These are phyloP conservation scores for Tetracladium setigerum DNA, from an alignment of 495 filamentous ascomycete species.

Conservation along the genomic window DNA sequence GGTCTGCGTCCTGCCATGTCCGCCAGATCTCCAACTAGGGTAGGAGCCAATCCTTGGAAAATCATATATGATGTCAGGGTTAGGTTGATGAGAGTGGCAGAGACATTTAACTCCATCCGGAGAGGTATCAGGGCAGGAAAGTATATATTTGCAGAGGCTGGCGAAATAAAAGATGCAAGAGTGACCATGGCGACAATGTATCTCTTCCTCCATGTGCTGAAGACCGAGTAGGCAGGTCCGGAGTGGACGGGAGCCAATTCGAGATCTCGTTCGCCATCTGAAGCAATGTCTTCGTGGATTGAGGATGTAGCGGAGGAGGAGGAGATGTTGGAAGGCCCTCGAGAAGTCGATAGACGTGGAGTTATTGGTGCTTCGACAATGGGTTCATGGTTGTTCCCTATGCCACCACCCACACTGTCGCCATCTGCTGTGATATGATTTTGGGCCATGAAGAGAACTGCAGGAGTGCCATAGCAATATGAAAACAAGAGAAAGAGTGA, in stretches of 20 bases:
- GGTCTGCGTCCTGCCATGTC: slow-evolving; percentile 52
- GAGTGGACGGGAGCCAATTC: slow-evolving; percentile 11
- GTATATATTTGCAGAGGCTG: slow-evolving; percentile 73
- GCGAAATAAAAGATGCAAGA: slow-evolving; percentile 59
- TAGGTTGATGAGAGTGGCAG: slow-evolving; percentile 56
- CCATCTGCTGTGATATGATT: slow-evolving; percentile 6
- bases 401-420: slow-evolving; percentile 12
- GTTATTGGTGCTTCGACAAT: slow-evolving; percentile 1
- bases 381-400: slow-evolving; percentile 12
- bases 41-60: slow-evolving; percentile 51
- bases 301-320: neutral
- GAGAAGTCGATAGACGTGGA: neutral
- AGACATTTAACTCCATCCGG: slow-evolving; percentile 45
- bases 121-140: slow-evolving; percentile 62
- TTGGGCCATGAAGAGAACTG: slow-evolving; percentile 12
- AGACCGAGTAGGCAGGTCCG: slow-evolving; percentile 20
- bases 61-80: slow-evolving; percentile 61
- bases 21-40: slow-evolving; percentile 51
- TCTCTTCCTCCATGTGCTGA: slow-evolving; percentile 24
- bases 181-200: slow-evolving; percentile 49
- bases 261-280: slow-evolving; percentile 13
- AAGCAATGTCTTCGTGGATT: neutral
- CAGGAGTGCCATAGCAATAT: neutral
- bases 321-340: neutral
- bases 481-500: slow-evolving; percentile 2